Conservation (phyloP, 257 asterid genomes). For the Cordia subcordata region DNA sequence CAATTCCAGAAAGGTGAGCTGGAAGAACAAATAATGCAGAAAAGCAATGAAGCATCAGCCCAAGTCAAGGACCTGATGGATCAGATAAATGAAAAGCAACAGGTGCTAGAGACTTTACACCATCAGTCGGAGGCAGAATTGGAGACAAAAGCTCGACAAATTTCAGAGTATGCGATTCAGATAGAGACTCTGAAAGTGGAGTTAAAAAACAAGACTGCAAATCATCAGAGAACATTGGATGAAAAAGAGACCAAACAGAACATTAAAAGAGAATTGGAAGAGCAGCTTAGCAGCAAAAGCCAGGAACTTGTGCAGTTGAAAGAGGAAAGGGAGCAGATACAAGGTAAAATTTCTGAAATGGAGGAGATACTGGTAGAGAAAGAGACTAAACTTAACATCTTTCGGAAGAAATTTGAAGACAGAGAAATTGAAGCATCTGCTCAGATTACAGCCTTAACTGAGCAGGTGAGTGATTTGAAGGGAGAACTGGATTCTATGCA, state of each 20-base stretch:
- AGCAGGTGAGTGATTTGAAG: constrained; percentile 3
- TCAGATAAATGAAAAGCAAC: constrained; percentile 39
- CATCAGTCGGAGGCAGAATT: no score
- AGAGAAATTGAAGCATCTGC: constrained; percentile 33
- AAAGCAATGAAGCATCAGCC: constrained; percentile 37
- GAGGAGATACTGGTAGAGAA: constrained; percentile 33
- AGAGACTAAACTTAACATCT: constrained; percentile 28
- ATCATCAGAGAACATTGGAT: constrained; percentile 40
- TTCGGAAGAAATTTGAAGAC: constrained; percentile 31
- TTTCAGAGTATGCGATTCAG: constrained; percentile 33
- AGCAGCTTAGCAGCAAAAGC: constrained; percentile 29
- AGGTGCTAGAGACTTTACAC: constrained; percentile 35
- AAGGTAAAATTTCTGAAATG: constrained; percentile 20
- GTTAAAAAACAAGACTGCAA: constrained; percentile 24
- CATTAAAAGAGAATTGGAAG: constrained; percentile 35
- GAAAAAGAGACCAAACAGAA: constrained; percentile 26
- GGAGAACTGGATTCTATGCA: constrained; percentile 22
- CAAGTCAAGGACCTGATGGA: constrained; percentile 39
- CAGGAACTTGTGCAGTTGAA: constrained; percentile 20
- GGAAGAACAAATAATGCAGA: constrained; percentile 43
- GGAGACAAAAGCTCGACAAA: constrained; percentile 38
- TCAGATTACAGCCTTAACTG: constrained; percentile 6
- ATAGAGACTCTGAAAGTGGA: constrained; percentile 40
- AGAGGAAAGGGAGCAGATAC: constrained; percentile 4
- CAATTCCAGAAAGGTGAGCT: constrained; percentile 37